These are phyloP conservation scores for Penicillium coffeae DNA, from an alignment of 495 filamentous ascomycete species.

Conservation along the genomic window DNA sequence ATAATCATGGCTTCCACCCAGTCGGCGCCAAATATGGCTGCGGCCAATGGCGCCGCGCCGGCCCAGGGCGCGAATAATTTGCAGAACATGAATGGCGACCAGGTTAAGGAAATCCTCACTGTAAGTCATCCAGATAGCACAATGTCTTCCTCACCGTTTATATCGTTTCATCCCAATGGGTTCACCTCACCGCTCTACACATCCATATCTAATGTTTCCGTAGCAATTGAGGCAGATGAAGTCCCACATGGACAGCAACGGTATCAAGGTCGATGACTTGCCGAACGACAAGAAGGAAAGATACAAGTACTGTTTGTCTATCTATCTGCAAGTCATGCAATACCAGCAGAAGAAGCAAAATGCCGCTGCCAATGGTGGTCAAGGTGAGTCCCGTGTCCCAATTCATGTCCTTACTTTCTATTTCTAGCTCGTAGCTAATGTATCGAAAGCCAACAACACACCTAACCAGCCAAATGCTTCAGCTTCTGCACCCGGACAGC, in stretches of 20 bases:
- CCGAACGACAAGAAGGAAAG: constrained; percentile 3
- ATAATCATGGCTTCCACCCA: constrained; percentile 72
- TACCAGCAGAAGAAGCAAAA: constrained; percentile 24
- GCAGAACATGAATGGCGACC: constrained; percentile 53
- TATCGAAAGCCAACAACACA: constrained; percentile 34
- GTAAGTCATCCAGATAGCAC: constrained; percentile 35
- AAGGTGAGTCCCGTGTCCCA: constrained; percentile 36
- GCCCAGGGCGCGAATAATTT: constrained; percentile 1
- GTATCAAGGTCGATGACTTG: constrained; percentile 66
- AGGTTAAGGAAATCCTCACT: constrained; percentile 57
- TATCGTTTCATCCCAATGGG: constrained; percentile 1
- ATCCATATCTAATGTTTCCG: constrained; percentile 20
- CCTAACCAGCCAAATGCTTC: constrained; percentile 43
- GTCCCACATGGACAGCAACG: constrained; percentile 28
- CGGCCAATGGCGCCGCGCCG: constrained; percentile 53
- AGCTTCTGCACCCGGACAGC: constrained; percentile 28
- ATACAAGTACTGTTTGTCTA: constrained; percentile 10
- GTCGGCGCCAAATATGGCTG: constrained; percentile 59
- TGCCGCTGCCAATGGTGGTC: constrained; percentile 43
- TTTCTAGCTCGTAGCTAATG: not conserved
- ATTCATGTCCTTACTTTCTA: not conserved
- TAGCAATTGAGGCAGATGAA: constrained; percentile 75
- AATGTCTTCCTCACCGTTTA: not conserved
- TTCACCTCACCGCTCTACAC: not conserved
- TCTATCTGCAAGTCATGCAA: constrained; percentile 43